These are phyloP conservation scores for Leptographium galeiforme DNA, from an alignment of 2,329 filamentous ascomycete genomes.

Conservation along the genomic window DNA sequence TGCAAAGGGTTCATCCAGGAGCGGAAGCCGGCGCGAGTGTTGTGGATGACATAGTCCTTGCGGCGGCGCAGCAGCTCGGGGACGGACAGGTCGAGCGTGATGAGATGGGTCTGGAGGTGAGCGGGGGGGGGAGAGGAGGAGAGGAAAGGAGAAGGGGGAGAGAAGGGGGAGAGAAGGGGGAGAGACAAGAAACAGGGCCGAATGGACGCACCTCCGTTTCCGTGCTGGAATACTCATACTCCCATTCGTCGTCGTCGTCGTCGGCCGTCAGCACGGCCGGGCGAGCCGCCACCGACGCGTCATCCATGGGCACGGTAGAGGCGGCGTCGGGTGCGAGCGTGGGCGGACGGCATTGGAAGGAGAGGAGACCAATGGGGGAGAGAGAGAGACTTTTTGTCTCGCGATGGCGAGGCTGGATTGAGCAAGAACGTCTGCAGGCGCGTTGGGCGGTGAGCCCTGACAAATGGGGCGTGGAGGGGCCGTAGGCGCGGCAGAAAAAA, in stretches of 20 bases:
- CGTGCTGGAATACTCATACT: constrained; percentile 52
- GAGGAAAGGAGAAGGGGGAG: no score
- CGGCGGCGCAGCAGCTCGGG: constrained; percentile 37
- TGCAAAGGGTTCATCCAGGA: constrained; percentile 21
- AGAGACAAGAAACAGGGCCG: no score
- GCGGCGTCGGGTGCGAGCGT: neutral
- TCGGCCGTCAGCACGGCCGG: neutral
- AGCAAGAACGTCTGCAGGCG: neutral
- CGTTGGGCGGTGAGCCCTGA: neutral
- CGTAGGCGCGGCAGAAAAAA: neutral
- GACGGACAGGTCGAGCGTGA: constrained; percentile 50
- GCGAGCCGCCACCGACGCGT: neutral
- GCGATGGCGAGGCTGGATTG: no score
- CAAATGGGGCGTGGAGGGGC: neutral
- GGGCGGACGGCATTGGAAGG: neutral
- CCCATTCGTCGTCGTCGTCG: constrained; percentile 39
- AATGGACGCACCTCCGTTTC: constrained; percentile 42
- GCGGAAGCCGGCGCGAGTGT: constrained; percentile 31
- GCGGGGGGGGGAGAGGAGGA: no score
- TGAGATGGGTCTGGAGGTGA: constrained; percentile 41
- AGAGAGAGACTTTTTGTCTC: no score
- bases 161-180: neutral
- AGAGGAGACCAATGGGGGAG: neutral
- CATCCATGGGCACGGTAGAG: neutral
- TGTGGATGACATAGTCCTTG: constrained; percentile 23